These are phyloP conservation scores for Cardiospermum halicacabum DNA, from an alignment of 345 rosid species.

Conservation along the genomic window DNA sequence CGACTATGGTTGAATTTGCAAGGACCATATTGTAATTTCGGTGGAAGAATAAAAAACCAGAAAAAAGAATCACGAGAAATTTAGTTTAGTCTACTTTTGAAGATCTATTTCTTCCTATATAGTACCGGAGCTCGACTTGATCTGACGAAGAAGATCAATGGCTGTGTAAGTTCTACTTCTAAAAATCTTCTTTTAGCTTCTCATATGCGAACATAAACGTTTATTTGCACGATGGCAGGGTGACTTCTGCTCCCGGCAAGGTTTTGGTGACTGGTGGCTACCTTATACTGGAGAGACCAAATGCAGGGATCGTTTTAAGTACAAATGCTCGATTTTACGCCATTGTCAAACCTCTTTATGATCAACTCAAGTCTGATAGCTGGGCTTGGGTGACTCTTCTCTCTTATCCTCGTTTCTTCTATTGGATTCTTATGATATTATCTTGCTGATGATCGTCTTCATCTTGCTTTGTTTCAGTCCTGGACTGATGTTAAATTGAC, in stretches of 20 bases:
- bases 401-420: not conserved
- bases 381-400: constrained; percentile 76
- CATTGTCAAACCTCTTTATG: constrained; percentile 67
- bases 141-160: too few relatives aligned
- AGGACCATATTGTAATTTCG: too few relatives aligned
- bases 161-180: constrained; percentile 6
- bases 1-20: too few relatives aligned
- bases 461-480: constrained; percentile 29
- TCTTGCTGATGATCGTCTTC: too few relatives aligned
- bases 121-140: too few relatives aligned
- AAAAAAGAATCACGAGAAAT: too few relatives aligned
- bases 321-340: constrained; percentile 93
- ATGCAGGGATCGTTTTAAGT: constrained; percentile 86
- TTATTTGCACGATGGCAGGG: constrained; percentile 36
- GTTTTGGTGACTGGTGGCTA: constrained; percentile 95
- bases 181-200: not conserved
- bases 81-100: too few relatives aligned
- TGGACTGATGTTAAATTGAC: constrained; percentile 87
- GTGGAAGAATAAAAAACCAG: too few relatives aligned
- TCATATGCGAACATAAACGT: not conserved
- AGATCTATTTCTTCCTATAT: too few relatives aligned
- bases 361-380: constrained; percentile 62
- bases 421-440: too few relatives aligned
- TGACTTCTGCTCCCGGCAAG: constrained; percentile 93
- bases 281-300: constrained; percentile 87